phyloP scores from a whole-genome alignment of 345 rosid genomes.

The Melaleuca alternifolia region DNA sequence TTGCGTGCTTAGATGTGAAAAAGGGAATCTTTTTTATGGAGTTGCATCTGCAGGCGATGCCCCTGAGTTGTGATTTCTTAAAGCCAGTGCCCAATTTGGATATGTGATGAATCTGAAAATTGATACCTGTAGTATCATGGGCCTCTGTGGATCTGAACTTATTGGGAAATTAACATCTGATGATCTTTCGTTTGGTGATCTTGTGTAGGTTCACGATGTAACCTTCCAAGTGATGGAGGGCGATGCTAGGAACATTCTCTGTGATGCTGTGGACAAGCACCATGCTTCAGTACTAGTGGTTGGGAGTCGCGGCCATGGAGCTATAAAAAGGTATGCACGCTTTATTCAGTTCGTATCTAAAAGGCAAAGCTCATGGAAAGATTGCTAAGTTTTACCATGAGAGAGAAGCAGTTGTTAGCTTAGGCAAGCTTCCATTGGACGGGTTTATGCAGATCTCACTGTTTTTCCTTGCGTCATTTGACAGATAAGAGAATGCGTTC shows the following conservation, averaged over 20 bases:
- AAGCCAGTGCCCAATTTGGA: not conserved
- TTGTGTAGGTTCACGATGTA: slow-evolving; percentile 39
- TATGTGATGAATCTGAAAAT: not conserved
- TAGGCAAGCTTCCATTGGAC: not conserved
- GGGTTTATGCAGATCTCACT: not conserved
- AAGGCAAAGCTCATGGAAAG: not conserved
- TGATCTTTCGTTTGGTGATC: not conserved
- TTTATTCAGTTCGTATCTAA: not conserved
- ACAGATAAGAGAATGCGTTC: not conserved
- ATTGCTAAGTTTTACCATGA: not conserved
- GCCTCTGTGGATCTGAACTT: not conserved
- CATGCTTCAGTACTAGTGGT: slow-evolving; percentile 68
- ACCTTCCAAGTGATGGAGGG: slow-evolving; percentile 53
- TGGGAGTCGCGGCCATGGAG: slow-evolving; percentile 93
- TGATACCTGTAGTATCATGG: not conserved
- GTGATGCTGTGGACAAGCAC: slow-evolving; percentile 68
- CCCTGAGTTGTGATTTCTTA: not conserved
- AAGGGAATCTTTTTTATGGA: not conserved
- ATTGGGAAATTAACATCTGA: not conserved
- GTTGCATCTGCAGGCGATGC: not conserved
- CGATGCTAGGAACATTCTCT: slow-evolving; percentile 75
- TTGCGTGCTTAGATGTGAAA: not conserved
- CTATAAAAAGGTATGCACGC: slow-evolving; percentile 53
- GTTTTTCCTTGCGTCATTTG: not conserved
- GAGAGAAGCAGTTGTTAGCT: not conserved